These are phyloP conservation scores for Cryoendolithus antarcticus DNA, from an alignment of 2,329 filamentous ascomycete genomes.

Conservation along the genomic window DNA sequence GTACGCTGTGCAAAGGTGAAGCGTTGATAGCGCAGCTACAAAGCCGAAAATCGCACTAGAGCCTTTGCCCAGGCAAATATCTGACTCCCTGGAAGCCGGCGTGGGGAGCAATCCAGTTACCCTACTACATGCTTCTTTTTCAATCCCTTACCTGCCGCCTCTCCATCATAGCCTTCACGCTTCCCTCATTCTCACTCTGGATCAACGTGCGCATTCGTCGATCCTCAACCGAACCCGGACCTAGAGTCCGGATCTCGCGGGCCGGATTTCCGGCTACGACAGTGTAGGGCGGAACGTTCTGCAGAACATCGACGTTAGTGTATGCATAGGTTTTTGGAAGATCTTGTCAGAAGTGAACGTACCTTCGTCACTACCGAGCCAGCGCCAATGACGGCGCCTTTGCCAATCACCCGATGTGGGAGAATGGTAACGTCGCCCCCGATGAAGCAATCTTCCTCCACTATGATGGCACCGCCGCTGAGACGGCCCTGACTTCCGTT, in stretches of 20 bases:
- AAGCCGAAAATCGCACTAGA: neutral
- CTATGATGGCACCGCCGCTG: conserved; percentile 57
- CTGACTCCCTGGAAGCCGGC: no score
- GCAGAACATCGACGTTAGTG: neutral
- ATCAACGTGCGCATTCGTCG: no score
- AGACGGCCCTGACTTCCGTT: conserved; percentile 63
- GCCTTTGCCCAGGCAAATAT: neutral
- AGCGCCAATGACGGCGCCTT: conserved; percentile 40
- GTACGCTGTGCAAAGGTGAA: neutral
- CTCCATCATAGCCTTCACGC: no score
- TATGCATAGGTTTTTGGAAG: neutral
- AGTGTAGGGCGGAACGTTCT: conserved; percentile 36
- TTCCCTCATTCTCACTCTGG: no score
- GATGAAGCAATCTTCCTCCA: conserved; percentile 61
- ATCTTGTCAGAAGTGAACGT: conserved; percentile 19
- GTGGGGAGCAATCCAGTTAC: no score
- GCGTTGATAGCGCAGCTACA: neutral
- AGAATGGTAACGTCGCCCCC: conserved; percentile 50
- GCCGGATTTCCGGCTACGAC: conserved; percentile 36
- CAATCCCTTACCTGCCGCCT: no score
- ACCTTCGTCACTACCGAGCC: conserved; percentile 44
- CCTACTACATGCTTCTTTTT: no score
- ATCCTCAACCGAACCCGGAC: no score
- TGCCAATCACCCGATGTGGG: conserved; percentile 41
- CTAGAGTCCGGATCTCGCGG: conserved; percentile 33